A percentile compares a stretch with the other conserved stretches of the same genome.
These are phyloP conservation scores for Penicillium simplicissimum DNA, from an alignment of 495 filamentous ascomycete genomes.

Conservation along the genomic window DNA sequence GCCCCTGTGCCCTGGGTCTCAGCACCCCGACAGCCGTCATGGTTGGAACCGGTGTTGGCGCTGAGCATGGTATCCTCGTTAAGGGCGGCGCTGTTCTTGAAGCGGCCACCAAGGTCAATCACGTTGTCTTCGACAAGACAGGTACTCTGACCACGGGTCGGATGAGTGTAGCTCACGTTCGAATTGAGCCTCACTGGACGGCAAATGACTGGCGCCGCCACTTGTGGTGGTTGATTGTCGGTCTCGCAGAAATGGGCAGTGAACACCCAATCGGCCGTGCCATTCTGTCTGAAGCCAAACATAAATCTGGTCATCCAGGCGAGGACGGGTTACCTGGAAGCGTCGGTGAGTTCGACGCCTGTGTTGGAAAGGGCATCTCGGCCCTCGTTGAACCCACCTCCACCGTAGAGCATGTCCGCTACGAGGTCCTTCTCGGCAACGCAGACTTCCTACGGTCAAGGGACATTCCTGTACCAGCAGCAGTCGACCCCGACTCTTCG, in stretches of 20 bases:
- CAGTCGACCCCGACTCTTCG: constrained; percentile 50
- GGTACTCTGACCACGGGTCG: constrained; percentile 92
- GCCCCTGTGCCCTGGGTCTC: constrained; percentile 91
- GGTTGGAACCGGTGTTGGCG: constrained; percentile 96
- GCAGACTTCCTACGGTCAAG: constrained; percentile 70
- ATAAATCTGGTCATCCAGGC: constrained; percentile 66
- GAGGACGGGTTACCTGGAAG: constrained; percentile 79
- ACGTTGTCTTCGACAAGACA: constrained; percentile 99
- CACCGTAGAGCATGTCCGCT: constrained; percentile 62
- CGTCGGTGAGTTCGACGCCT: constrained; percentile 79
- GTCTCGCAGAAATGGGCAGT: constrained; percentile 88
- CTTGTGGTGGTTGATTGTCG: constrained; percentile 93
- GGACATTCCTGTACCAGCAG: constrained; percentile 63
- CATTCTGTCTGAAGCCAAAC: constrained; percentile 70
- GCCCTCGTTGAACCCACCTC: constrained; percentile 77
- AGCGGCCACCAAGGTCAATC: constrained; percentile 85
- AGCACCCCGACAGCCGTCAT: constrained; percentile 97
- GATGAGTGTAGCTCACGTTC: constrained; percentile 81
- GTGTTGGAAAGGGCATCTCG: constrained; percentile 82
- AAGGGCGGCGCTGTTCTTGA: constrained; percentile 95
- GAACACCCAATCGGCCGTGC: constrained; percentile 95
- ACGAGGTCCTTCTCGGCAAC: constrained; percentile 83
- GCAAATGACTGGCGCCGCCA: constrained; percentile 64
- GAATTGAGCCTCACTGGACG: constrained; percentile 67
- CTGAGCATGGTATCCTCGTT: constrained; percentile 95